These are phyloP conservation scores for Paramecium sonneborni DNA, from an alignment of 73 alveolate genomes.

Conservation along the genomic window DNA sequence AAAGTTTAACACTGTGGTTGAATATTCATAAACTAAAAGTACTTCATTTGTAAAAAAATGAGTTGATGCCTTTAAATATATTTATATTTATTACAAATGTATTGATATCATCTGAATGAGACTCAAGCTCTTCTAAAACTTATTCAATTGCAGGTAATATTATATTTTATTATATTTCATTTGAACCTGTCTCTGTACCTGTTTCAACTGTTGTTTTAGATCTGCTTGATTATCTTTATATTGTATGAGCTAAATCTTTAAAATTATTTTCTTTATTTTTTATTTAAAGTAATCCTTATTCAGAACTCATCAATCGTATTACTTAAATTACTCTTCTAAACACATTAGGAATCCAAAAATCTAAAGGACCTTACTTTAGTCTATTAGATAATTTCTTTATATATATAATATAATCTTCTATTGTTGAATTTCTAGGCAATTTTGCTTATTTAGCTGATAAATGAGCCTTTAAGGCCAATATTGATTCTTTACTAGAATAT, in stretches of 20 bases:
- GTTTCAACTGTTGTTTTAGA: neutral
- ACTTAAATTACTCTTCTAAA: conserved; percentile 9
- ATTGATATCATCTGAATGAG: conserved; percentile 8
- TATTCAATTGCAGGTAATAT: conserved; percentile 32
- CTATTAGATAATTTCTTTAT: conserved; percentile 21
- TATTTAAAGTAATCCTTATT: neutral
- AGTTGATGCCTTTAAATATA: neutral
- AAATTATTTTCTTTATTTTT: neutral
- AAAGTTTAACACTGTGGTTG: neutral
- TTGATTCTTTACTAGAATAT: neutral
- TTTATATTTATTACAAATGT: neutral
- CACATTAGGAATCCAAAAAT: conserved; percentile 6
- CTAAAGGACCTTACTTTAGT: neutral
- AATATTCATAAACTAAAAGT: conserved; percentile 3
- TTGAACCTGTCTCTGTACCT: neutral
- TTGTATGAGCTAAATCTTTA: neutral
- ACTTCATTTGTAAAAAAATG: conserved; percentile 49
- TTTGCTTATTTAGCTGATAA: neutral
- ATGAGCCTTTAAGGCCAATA: neutral
- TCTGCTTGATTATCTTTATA: neutral
- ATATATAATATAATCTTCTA: conserved; percentile 20
- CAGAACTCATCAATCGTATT: neutral
- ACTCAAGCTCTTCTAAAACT: neutral
- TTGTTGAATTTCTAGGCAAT: neutral
- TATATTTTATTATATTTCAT: neutral